Evolutionary conservation across 345 rosid species (phyloP), one percentile per base, ranked within the genome.

Genomic region (Aegle marmelos): DNA sequence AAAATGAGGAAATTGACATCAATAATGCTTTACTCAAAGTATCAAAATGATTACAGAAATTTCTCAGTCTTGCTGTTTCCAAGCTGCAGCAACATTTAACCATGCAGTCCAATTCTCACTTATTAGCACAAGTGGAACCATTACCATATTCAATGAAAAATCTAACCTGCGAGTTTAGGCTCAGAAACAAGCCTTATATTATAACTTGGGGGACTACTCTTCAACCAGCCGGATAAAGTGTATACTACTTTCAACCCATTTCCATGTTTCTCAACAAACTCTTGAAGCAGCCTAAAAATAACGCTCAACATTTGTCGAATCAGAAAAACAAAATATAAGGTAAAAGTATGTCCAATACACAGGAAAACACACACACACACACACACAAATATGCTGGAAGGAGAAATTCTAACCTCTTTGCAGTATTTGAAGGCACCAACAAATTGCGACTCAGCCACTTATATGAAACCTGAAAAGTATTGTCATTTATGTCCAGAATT

Each of bases 361-460:
- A 76, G 63, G 28, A 30, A 36, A 60, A 61, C 28, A 39, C 70
- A 71, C n/a, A 17, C 28, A 39, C 70, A 71, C n/a, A 17, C n/a
- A n/a, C 28, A 39, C 70, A 71, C n/a, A 17, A 1, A 72, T 24
- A 75, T 24, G 22, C 68, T 75, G 37, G 21, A 76, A 8, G 66
- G 22, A 16, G 21, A 59, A 50, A 79, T 30, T 31, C 67, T 53
- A 78, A 92, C 99, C 94, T 88, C 86, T 96, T 91, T 14, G 98
- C 95, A 62, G 86, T 77, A 76, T 90, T 85, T 65, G 99, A 94
- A 34, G 99, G 83, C 57, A 92, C 81, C 72, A 84, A 85, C 79
- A 90, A 96, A 53, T 88, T 91, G 75, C 97, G 94, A 88, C 98
- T 94, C 76, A 96, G 80, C 99, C 99, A 96, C 85, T 96, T 96